Base-by-base conservation (phyloP, 192 early-diverging fungal species). In the Martensiomyces pterosporus region DNA sequence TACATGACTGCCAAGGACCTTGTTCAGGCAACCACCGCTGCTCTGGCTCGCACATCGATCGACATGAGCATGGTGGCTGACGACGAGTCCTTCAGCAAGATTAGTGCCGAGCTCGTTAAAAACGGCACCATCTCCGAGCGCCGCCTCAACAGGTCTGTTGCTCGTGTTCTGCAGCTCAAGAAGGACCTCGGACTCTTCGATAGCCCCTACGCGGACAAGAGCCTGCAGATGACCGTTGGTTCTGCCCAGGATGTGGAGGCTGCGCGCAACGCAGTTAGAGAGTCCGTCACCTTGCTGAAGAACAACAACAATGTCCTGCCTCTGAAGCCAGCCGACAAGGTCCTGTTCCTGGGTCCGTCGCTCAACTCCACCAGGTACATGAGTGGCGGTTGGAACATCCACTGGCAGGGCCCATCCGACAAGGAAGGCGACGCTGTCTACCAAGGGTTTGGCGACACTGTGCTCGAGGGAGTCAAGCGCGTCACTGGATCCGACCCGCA, bases 61-160 rank as follows among this genome's bases (percentile, higher is more conserved):
- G 79, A 85, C 47, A 82, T 85, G 76, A 67, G 75, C 39, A 85
- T 85, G 82, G 79, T 82, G 0, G 71, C 82, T 1, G 70, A 80
- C 6, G 77, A 80, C 34, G 45, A 49, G n/a, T 79, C 59, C 13
- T 85, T 85, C 40, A 46, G 76, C 21, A 49, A 57, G 9, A 39
- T 62, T 17, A 46, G 66, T 5, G 18, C 58, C 23, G 44, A 47
- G 0, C 61, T 85, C 0, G 79, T 85, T 0, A 27, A 56, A 1
- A 50, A 43, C 24, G 67, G 65, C 4, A n/a, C 16, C 8, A 34
- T 85, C 6, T 18, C 65, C 0, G 66, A 61, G n/a, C 8, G 32
- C 2, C 51, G 80, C 4, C 39, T 82, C 7, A 71, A 81, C 10
- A 71, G 77, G 21, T 79, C 79, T 4, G 80, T 67, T 9, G 79